phyloP scores from a whole-genome alignment of 2,329 filamentous ascomycete species.

The Kalmusia sp. region DNA sequence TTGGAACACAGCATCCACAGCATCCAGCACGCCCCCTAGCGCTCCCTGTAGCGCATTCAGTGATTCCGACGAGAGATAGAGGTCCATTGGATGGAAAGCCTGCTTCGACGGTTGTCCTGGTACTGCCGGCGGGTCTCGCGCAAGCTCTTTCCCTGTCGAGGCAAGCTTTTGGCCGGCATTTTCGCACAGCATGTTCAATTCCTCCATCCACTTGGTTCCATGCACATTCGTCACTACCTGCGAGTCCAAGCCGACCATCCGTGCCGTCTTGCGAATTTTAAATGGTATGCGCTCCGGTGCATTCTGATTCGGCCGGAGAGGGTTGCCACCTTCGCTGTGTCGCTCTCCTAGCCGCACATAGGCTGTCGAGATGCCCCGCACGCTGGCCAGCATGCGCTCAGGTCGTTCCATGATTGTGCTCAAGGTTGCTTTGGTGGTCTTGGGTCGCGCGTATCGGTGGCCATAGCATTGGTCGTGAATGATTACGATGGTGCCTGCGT shows the following conservation, averaged over 20 bases:
- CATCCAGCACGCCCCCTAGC: constrained; percentile 91
- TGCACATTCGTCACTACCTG: constrained; percentile 89
- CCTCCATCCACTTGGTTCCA: constrained; percentile 90
- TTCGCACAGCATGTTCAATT: constrained; percentile 84
- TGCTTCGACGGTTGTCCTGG: constrained; percentile 62
- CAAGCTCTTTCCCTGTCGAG: constrained; percentile 77
- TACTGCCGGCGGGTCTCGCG: constrained; percentile 53
- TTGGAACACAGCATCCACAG: constrained; percentile 83
- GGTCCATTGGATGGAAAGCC: constrained; percentile 82
- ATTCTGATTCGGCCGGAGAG: constrained; percentile 69
- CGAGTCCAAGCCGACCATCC: constrained; percentile 74
- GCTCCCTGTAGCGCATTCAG: constrained; percentile 88
- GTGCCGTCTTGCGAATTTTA: constrained; percentile 79
- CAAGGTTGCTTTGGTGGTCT: constrained; percentile 74
- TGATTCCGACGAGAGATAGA: constrained; percentile 90
- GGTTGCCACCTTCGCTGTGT: constrained; percentile 73
- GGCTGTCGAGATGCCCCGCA: constrained; percentile 82
- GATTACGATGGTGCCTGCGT: constrained; percentile 76
- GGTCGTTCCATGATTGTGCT: constrained; percentile 90
- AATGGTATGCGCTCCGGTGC: constrained; percentile 74
- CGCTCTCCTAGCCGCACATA: constrained; percentile 90
- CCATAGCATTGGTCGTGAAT: constrained; percentile 95
- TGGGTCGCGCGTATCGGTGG: constrained; percentile 86
- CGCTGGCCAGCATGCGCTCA: constrained; percentile 84
- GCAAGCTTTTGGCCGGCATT: constrained; percentile 80